Base-by-base conservation (phyloP, 73 alveolate species). In the Symbiodinium pilosum region DNA sequence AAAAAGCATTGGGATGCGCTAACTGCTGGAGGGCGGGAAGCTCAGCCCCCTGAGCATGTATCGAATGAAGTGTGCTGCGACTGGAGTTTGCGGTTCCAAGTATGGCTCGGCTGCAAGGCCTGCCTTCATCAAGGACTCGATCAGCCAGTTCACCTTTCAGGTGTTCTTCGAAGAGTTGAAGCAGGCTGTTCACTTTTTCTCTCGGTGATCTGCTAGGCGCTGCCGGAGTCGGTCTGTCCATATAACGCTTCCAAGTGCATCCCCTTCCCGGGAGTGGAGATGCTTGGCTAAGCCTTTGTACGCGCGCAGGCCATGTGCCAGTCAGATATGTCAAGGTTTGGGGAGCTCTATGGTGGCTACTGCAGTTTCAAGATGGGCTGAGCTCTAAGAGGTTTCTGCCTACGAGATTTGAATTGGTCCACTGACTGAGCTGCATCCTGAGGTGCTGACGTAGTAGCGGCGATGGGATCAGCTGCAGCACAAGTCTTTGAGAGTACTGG, bases 331-430 rank as follows among this genome's bases (percentile, higher is more conserved):
- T 14, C 6, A 47, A 91, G 97, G 97, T 91, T 91, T 40, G 47
- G 44, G 32, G 97, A 91, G 97, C 59, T 91, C 89, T 91, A 91
- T 32, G 87, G 75, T 1, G 97, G 97, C 73, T 91, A 91, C 88
- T 91, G 97, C 97, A 91, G 97, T 86, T 91, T 91, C 81, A 16
- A 30, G 89, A 91, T 91, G 97, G 81, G 97, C 44, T 52, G 83
- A 16, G 81, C 56, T 41, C 97, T 71, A 40, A 71, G 40, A 28
- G 18, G 38, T n/a, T n/a, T n/a, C n/a, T 12, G 69, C 20, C 9
- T 52, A 9, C 20, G 20, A 52, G 69, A 9, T 20, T 9, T 52
- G 69, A 12, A 9, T 52, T 52, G 28, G 20, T 52, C 69, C 20
- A 12, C 20, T 52, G 69, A 52, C 28, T n/a, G n/a, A n/a, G n/a